Base-by-base conservation (phyloP, 2,329 filamentous ascomycete genomes). In the Cladosporium halotolerans region DNA sequence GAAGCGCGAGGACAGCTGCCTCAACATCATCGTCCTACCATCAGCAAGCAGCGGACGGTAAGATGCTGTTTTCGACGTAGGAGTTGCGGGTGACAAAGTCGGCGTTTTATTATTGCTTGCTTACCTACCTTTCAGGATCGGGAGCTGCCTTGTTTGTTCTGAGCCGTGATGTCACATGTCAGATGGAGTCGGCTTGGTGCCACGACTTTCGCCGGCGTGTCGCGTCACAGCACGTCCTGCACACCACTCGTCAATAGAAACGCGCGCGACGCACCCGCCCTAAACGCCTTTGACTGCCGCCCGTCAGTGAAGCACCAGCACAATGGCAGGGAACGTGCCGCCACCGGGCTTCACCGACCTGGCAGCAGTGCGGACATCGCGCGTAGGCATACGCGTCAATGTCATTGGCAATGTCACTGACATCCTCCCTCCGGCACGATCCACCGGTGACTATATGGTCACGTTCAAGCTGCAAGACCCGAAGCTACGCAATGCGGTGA, bases 391-490 rank as follows among this genome's bases (percentile, higher is more conserved):
- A 58, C 61, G 66, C 53, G 73, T 84, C 58, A 85, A 75, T 68
- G 71, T 93, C 39, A 78, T 89, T 47, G 90, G 89, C 1, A 69
- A 92, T 4, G 79, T 92, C 3, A 80, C 81, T 48, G 87, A 92
- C 60, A 77, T 76, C 45, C 76, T 81, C 53, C 68, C 75, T 1
- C 79, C 82, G 1, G 74, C 73, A 0, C 53, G 66, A 9, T 82
- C 82, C 1, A 77, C 79, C 18, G 62, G 66, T 19, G 57, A 68
- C 13, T 58, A 54, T 38, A 60, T 62, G 57, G 48, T 65, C 45
- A 67, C 69, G 11, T 70, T 75, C 59, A 67, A 59, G 18, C 57
- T 76, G 9, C 65, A 71, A 50, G 74, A 76, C 59, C 53, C 48
- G 9, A 36, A 28, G n/a, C 54, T 63, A 2, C 57, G 52, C 14